phyloP scores from a whole-genome alignment of 1,139 yeast genomes.

The Pichia norvegensis region DNA sequence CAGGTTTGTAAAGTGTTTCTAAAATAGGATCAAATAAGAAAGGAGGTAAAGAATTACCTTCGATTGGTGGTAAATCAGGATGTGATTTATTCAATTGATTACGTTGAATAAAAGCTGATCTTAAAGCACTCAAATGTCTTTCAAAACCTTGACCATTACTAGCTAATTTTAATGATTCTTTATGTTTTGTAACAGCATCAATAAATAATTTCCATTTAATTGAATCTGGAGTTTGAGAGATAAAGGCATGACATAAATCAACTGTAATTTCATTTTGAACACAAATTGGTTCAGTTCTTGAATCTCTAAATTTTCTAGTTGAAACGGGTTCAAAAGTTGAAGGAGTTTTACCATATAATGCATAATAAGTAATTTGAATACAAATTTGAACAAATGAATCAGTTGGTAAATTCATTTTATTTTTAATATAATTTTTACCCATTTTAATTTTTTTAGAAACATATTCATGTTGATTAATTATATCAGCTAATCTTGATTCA shows the following conservation, averaged over 20 bases:
- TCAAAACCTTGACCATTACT: conserved; percentile 63
- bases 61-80: conserved; percentile 23
- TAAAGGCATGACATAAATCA: conserved; percentile 52
- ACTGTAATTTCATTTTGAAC: conserved; percentile 50
- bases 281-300: conserved; percentile 62
- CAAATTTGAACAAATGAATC: conserved; percentile 65
- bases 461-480: conserved; percentile 63
- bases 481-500: conserved; percentile 68
- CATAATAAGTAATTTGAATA: conserved; percentile 63
- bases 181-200: conserved; percentile 47
- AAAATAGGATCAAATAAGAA: conserved; percentile 30
- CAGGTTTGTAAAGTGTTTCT: conserved; percentile 31
- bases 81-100: conserved; percentile 39
- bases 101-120: conserved; percentile 40
- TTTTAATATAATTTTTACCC: conserved; percentile 41
- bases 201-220: conserved; percentile 46
- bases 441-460: conserved; percentile 30
- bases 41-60: conserved; percentile 29
- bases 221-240: conserved; percentile 40
- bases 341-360: conserved; percentile 61
- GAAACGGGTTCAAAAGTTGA: conserved; percentile 69
- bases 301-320: conserved; percentile 56
- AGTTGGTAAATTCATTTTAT: conserved; percentile 46
- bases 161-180: conserved; percentile 41
- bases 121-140: conserved; percentile 58